A percentile compares a stretch with the other conserved stretches of the same genome.
phyloP scores from a whole-genome alignment of 257 asterid species.

The Fraxinus pennsylvanica region DNA sequence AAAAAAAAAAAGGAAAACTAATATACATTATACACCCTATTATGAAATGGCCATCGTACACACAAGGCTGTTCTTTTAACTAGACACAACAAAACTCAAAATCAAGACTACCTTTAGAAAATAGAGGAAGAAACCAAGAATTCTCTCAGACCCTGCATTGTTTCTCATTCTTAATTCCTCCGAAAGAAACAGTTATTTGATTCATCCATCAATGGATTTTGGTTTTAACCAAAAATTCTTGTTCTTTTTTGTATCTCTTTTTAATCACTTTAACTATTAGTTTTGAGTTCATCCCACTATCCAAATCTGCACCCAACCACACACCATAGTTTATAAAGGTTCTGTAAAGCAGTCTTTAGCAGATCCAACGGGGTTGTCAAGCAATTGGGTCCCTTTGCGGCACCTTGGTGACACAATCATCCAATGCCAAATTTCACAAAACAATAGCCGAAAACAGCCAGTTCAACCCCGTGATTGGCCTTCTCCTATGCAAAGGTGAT shows the following conservation, averaged over 20 bases:
- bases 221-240: conserved; percentile 37
- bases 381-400: too few species aligned
- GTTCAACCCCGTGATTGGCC: too few species aligned
- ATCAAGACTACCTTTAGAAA: too few species aligned
- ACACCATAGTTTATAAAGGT: conserved; percentile 79
- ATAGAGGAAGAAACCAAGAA: background rate
- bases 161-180: background rate
- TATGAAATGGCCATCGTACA: too few species aligned
- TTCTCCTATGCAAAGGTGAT: too few species aligned
- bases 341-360: conserved; percentile 76
- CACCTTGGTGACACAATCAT: too few species aligned
- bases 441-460: too few species aligned
- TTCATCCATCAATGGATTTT: conserved; percentile 51
- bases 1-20: too few species aligned
- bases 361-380: conserved; percentile 80
- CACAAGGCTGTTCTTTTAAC: background rate
- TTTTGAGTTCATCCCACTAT: conserved; percentile 40
- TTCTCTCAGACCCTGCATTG: background rate
- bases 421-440: too few species aligned
- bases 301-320: conserved; percentile 60
- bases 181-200: conserved; percentile 44
- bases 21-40: too few species aligned
- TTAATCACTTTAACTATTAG: conserved; percentile 33
- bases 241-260: conserved; percentile 34
- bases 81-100: background rate